Evolutionary conservation across 2,329 filamentous ascomycete genomes (phyloP).

Genomic region (Allantophomopsis lycopodina): DNA sequence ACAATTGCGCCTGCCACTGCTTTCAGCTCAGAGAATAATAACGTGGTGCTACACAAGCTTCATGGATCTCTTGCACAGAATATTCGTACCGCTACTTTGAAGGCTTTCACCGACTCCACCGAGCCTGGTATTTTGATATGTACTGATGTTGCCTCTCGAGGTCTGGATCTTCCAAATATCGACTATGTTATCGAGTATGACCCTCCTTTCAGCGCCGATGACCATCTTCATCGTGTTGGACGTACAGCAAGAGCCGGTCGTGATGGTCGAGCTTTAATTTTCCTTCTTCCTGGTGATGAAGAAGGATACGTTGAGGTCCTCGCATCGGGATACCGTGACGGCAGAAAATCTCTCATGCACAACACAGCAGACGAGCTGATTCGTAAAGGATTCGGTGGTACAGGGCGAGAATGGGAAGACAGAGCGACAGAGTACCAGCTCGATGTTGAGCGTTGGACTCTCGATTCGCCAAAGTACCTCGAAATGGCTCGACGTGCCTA

Average conservation of each 20-base stretch:
- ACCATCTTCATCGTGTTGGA: constrained; percentile 89
- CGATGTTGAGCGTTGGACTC: constrained; percentile 49
- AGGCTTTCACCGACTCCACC: constrained; percentile 60
- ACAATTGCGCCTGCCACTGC: constrained; percentile 59
- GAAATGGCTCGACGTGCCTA: constrained; percentile 76
- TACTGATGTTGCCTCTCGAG: constrained; percentile 90
- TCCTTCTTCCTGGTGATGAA: constrained; percentile 81
- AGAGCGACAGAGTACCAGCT: constrained; percentile 55
- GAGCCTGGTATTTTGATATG: constrained; percentile 76
- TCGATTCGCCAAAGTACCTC: constrained; percentile 52
- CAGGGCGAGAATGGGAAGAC: constrained; percentile 44
- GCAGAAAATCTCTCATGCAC: constrained; percentile 53
- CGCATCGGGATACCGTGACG: constrained; percentile 21
- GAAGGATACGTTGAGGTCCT: constrained; percentile 67
- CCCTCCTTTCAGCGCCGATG: constrained; percentile 81
- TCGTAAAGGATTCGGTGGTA: constrained; percentile 45
- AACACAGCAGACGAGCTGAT: constrained; percentile 53
- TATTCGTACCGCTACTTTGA: constrained; percentile 74
- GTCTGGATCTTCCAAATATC: constrained; percentile 88
- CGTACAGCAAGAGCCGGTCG: constrained; percentile 88
- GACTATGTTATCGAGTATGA: constrained; percentile 95
- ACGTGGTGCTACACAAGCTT: constrained; percentile 70
- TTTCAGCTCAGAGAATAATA: constrained; percentile 63
- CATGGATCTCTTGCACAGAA: constrained; percentile 87
- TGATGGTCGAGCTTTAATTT: constrained; percentile 74